Evolutionary conservation across 176 grass and related monocot species (phyloP).

Genomic region (Oryza officinalis): DNA sequence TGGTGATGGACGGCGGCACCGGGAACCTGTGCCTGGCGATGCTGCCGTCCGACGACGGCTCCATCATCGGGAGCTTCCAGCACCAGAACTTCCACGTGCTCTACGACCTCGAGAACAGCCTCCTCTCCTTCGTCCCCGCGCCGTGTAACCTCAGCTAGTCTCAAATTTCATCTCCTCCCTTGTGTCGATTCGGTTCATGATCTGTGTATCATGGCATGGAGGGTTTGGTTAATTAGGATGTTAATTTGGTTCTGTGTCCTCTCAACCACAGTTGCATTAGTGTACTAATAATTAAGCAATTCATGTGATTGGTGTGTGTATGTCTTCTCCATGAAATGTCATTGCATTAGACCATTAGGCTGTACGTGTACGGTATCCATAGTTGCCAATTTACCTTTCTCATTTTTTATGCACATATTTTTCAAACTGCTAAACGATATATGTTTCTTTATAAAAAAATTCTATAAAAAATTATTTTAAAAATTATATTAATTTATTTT

Average conservation of each 20-base stretch:
- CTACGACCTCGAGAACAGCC: slow-evolving; percentile 60
- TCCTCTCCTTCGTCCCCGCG: slow-evolving; percentile 48
- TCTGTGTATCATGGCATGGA: neutral
- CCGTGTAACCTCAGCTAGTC: slow-evolving; percentile 40
- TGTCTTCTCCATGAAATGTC: neutral
- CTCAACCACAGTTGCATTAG: neutral
- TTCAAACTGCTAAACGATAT: too few species aligned
- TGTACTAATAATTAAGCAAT: neutral
- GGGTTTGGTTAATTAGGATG: neutral
- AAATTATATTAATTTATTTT: too few species aligned
- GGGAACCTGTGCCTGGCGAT: slow-evolving; percentile 52
- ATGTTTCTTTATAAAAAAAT: too few species aligned
- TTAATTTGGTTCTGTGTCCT: neutral
- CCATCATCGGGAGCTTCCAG: slow-evolving; percentile 59
- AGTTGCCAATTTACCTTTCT: too few species aligned
- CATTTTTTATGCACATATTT: too few species aligned
- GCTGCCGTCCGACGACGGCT: slow-evolving; percentile 39
- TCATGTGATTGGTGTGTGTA: neutral
- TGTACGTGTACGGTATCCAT: too few species aligned
- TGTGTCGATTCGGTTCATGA: neutral
- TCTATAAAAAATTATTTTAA: too few species aligned
- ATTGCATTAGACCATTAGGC: too few species aligned
- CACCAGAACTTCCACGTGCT: slow-evolving; percentile 57
- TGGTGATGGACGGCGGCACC: slow-evolving; percentile 33
- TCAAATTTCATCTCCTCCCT: neutral